Conservation (phyloP, 2,329 filamentous ascomycete species). For the Herpotrichia juniperi region DNA sequence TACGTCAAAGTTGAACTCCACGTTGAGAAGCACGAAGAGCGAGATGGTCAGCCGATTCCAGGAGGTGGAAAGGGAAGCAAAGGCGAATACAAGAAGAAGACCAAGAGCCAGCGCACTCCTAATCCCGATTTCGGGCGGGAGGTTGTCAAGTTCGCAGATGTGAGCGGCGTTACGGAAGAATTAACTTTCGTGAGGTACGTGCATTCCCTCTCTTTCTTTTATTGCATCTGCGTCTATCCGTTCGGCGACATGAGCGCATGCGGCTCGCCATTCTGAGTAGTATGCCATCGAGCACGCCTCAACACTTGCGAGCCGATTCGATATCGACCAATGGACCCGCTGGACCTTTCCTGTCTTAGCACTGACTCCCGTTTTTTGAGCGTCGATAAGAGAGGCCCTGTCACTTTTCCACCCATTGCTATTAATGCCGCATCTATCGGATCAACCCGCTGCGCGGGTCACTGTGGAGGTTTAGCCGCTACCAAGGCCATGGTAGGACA, state of each 20-base stretch:
- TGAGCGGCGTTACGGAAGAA: constrained; percentile 52
- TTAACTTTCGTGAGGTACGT: constrained; percentile 57
- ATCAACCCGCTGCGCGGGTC: background rate
- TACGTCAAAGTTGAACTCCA: constrained; percentile 82
- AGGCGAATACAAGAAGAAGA: constrained; percentile 55
- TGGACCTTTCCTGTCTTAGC: no score
- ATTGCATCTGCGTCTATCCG: background rate
- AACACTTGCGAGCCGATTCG: background rate
- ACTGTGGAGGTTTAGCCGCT: background rate
- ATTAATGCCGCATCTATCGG: background rate
- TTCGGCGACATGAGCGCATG: background rate
- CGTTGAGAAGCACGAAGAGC: constrained; percentile 69
- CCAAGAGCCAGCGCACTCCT: constrained; percentile 50
- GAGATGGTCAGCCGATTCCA: constrained; percentile 47
- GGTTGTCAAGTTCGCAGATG: constrained; percentile 50
- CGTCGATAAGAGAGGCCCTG: background rate
- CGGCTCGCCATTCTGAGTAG: background rate
- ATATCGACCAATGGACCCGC: background rate
- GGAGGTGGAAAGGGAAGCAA: constrained; percentile 61
- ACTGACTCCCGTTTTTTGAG: background rate
- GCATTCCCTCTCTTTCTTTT: constrained; percentile 7
- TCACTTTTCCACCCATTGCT: background rate
- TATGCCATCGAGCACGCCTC: background rate
- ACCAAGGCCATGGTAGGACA: constrained; percentile 10
- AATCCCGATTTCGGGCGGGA: constrained; percentile 55